These are phyloP conservation scores for Rutstroemia sp. DNA, from an alignment of 2,329 filamentous ascomycete genomes.

Conservation along the genomic window DNA sequence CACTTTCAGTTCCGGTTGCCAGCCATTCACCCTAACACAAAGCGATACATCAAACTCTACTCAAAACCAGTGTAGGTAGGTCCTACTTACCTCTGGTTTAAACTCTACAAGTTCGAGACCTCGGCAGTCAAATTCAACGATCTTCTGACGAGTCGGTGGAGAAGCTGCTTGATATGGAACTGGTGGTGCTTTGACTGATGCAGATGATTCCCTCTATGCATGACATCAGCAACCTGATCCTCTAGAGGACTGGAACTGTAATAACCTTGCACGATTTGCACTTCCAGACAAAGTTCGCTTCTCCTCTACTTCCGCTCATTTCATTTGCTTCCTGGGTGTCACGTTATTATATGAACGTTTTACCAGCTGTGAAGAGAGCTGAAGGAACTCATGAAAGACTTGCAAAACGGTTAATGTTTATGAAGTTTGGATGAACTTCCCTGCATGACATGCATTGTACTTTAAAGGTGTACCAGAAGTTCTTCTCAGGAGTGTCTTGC, in stretches of 20 bases:
- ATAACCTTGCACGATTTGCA: conserved; percentile 94
- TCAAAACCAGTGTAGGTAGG: no score
- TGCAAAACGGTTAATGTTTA: conserved; percentile 84
- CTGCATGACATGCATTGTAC: conserved; percentile 98
- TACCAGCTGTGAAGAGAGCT: not conserved
- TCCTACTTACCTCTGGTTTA: conserved; percentile 65
- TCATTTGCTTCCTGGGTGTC: conserved; percentile 70
- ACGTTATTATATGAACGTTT: not conserved
- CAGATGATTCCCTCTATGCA: conserved; percentile 70
- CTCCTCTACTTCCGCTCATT: conserved; percentile 84
- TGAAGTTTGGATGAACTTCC: conserved; percentile 79
- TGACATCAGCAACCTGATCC: not conserved
- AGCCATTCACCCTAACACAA: conserved; percentile 73
- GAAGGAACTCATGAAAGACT: not conserved
- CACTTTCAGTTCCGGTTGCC: conserved; percentile 72
- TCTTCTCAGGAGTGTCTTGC: conserved; percentile 68
- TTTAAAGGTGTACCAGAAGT: conserved; percentile 96
- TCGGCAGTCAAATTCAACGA: conserved; percentile 89
- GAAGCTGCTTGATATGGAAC: conserved; percentile 63
- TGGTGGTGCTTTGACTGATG: conserved; percentile 71
- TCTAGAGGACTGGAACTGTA: conserved; percentile 7
- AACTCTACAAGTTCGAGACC: conserved; percentile 90
- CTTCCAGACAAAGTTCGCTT: conserved; percentile 99
- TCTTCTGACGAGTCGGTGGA: conserved; percentile 66
- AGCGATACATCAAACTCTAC: not conserved